phyloP scores from a whole-genome alignment of 371 early-diverging fungal genomes.

The Mucor circinelloides region DNA sequence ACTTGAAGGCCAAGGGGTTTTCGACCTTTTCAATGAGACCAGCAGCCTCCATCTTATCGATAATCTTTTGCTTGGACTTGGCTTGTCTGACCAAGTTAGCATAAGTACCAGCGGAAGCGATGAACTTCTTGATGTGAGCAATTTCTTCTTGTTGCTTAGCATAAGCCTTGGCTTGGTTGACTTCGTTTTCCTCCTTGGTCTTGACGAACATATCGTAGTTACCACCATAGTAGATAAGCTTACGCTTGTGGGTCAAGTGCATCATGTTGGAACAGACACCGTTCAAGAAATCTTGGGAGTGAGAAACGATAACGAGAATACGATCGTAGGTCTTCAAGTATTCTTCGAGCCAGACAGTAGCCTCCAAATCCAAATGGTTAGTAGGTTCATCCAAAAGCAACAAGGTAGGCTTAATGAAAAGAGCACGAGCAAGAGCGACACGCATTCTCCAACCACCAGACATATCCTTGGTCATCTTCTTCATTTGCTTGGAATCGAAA shows the following conservation, averaged over 20 bases:
- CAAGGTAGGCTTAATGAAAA: constrained; percentile 95
- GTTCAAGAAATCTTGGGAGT: constrained; percentile 99
- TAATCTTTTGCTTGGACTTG: constrained; percentile 98
- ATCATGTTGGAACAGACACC: constrained; percentile 97
- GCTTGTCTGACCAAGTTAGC: constrained; percentile 98
- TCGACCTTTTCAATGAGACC: constrained; percentile 95
- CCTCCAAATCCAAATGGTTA: constrained; percentile 97
- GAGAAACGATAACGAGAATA: constrained; percentile 95
- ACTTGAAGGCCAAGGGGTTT: constrained; percentile 73
- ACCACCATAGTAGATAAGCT: constrained; percentile 95
- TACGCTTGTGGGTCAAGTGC: constrained; percentile 84
- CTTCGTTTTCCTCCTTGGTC: constrained; percentile 92
- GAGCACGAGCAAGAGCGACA: constrained; percentile 95
- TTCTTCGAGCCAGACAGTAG: constrained; percentile 98
- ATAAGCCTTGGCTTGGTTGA: constrained; percentile 97
- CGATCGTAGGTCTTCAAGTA: constrained; percentile 94
- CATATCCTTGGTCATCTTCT: constrained; percentile 90
- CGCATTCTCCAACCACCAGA: constrained; percentile 99
- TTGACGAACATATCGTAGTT: constrained; percentile 97
- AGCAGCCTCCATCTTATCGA: constrained; percentile 99
- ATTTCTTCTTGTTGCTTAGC: constrained; percentile 98
- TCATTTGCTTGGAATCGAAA: constrained; percentile 85
- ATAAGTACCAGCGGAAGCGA: constrained; percentile 98
- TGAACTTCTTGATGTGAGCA: constrained; percentile 98
- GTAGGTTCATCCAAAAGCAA: constrained; percentile 98